Base-by-base conservation (phyloP, 139 green algal species). In the Chlamydomonas eustigma region DNA sequence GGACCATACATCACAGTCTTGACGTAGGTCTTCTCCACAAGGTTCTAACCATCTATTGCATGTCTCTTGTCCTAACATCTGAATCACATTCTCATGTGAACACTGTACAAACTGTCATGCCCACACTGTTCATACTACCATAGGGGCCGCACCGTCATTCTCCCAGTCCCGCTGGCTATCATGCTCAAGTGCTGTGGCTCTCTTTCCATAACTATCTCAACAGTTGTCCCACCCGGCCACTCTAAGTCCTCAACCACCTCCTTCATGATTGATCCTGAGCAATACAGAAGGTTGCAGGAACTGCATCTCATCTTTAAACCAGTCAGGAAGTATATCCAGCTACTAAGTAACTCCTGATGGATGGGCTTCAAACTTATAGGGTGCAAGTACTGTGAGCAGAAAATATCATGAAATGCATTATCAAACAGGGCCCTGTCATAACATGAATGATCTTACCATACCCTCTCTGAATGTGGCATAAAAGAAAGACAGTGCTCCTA, bases 241-340 rank as follows among this genome's bases (percentile, higher is more conserved):
- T 72, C 65, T 18, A 58, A 18, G 44, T 58, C 65, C 8, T 72
- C 65, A 6, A 72, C 22, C 65, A 72, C 65, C 65, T 72, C 65
- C 28, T 72, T 72, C 65, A 39, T 72, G 3, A 72, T 34, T 50
- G 65, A n/a, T 37, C 58, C 58, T 69, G 58, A n/a, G n/a, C n/a
- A n/a, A n/a, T n/a, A n/a, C n/a, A n/a, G n/a, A n/a, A n/a, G n/a
- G n/a, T n/a, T n/a, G n/a, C n/a, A n/a, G n/a, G n/a, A n/a, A n/a
- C n/a, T n/a, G n/a, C n/a, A n/a, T n/a, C n/a, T n/a, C n/a, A n/a
- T n/a, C n/a, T n/a, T n/a, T n/a, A n/a, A n/a, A n/a, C n/a, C n/a
- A n/a, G 58, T 69, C 28, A 6, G 58, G 33, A 33, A 69, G 6
- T 30, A 69, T 30, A 33, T 69, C 28, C 58, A 33, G 12, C n/a